A percentile compares a stretch with the other conserved stretches of the same genome.
Conservation (phyloP, 371 early-diverging fungal genomes). For the Sporodiniella umbellata region DNA sequence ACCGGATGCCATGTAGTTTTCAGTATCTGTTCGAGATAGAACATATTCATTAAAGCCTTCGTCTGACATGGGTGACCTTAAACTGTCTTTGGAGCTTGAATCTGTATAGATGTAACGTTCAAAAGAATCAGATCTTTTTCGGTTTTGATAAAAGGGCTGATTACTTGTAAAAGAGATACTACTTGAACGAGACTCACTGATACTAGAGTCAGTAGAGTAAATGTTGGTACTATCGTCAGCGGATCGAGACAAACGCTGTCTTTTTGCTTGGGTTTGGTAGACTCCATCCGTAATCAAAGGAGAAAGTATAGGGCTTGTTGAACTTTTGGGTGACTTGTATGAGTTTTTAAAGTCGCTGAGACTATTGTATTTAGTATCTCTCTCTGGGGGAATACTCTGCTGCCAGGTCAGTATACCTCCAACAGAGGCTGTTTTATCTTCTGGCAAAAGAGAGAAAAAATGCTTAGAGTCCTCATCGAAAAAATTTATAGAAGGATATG, state of each 20-base stretch:
- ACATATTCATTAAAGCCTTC: background rate
- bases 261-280: background rate
- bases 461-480: background rate
- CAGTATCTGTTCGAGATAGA: background rate
- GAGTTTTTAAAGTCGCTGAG: background rate
- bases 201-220: slow-evolving; percentile 12
- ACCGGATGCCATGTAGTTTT: background rate
- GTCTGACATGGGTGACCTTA: background rate
- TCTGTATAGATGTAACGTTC: background rate
- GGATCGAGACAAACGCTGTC: background rate
- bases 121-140: slow-evolving; percentile 4
- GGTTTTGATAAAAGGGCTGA: background rate
- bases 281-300: slow-evolving; percentile 1
- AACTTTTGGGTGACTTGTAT: background rate
- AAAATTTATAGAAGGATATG: background rate
- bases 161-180: background rate
- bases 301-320: background rate
- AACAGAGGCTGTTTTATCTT: background rate
- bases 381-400: slow-evolving; percentile 1
- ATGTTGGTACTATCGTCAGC: background rate
- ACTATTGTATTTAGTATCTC: background rate
- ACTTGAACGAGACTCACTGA: slow-evolving; percentile 12
- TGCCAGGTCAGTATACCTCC: slow-evolving; percentile 4
- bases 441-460: background rate
- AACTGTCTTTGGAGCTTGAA: too few relatives aligned